Conservation (phyloP, 805 yeast species). For the Schwanniomyces polymorphus region DNA sequence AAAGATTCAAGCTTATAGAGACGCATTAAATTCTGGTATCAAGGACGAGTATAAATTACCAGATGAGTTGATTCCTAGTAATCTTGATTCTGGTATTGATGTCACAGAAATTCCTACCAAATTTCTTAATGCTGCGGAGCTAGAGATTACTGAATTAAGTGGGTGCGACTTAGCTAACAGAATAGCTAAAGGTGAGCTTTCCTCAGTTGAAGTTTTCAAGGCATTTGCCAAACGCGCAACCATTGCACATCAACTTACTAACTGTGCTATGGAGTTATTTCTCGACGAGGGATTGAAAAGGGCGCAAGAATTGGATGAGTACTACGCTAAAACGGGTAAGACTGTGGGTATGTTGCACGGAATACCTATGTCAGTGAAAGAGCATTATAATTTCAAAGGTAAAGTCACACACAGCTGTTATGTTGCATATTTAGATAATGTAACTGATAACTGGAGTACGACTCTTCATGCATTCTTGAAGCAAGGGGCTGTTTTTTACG, state of each 20-base stretch:
- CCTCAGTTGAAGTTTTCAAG: slow-evolving; percentile 52
- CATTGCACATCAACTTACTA: slow-evolving; percentile 62
- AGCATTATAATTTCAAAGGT: slow-evolving; percentile 57
- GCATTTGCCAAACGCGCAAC: slow-evolving; percentile 69
- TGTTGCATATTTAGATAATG: slow-evolving; percentile 2
- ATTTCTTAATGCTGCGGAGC: not conserved
- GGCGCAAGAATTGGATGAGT: slow-evolving; percentile 59
- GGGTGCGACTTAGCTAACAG: not conserved
- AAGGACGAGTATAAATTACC: slow-evolving; percentile 2
- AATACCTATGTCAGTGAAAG: slow-evolving; percentile 66
- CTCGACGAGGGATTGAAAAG: slow-evolving; percentile 60
- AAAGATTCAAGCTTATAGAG: slow-evolving; percentile 29
- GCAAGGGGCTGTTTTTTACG: slow-evolving; percentile 28
- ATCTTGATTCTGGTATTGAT: slow-evolving; percentile 1
- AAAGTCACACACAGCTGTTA: slow-evolving; percentile 60
- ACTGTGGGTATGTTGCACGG: slow-evolving; percentile 70
- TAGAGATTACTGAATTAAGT: slow-evolving; percentile 1
- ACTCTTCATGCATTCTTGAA: slow-evolving; percentile 18
- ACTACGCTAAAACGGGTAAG: slow-evolving; percentile 46
- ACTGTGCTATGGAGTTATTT: slow-evolving; percentile 60
- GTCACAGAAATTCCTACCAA: not conserved
- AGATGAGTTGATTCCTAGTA: not conserved
- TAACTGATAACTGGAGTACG: not conserved
- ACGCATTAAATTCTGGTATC: slow-evolving; percentile 20
- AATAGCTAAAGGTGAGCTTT: slow-evolving; percentile 25